Evolutionary conservation across 129 eudicot genomes (phyloP), one percentile per base, ranked within the genome.

Genomic region (Flaveria trinervia): DNA sequence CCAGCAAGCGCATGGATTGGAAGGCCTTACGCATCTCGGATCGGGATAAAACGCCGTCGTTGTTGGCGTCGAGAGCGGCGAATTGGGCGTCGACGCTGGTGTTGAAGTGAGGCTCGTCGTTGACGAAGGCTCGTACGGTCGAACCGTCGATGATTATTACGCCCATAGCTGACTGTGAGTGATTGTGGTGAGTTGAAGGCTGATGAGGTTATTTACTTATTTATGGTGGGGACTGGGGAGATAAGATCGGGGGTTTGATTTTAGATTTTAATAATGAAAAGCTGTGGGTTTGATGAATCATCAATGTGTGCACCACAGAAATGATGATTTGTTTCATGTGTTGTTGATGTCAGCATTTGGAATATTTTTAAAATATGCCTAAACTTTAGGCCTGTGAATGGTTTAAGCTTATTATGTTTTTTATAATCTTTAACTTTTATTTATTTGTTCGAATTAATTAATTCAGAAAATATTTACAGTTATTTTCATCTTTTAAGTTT

Each of bases 101-200:
- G 45, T 83, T 76, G 90, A 92, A 92, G 6, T 88, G 86, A 0
- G 79, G 17, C 44, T 86, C 98, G 85, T 92, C 84, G 80, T 72
- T 66, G 0, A 90, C 96, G 90, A 90, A 92, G 59, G 74, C 79
- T 1, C 90, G 86, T 1, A 92, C 94, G 22, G 98, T 92, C 7
- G 98, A 83, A 10, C 98, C 98, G 78, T 92, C 94, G 71, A 92
- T 92, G 50, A 90, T 80, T 12, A 92, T 86, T 11, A 90, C 94
- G 6, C 94, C 94, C 98, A 90, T 92, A 2, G 20, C n/a, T 28
- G 26, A 23, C 30, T 26, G 30, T 26, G 51, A 3, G 36, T 30
- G 36, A 30, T 30, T 30, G 5, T 30, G 36, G 65, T 7, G 65
- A 15, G 14, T 25, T n/a, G 28, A 14, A 22, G 1, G 60, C 49